Conservation (phyloP, 1,139 yeast genomes). For the Candida freyschussii region DNA sequence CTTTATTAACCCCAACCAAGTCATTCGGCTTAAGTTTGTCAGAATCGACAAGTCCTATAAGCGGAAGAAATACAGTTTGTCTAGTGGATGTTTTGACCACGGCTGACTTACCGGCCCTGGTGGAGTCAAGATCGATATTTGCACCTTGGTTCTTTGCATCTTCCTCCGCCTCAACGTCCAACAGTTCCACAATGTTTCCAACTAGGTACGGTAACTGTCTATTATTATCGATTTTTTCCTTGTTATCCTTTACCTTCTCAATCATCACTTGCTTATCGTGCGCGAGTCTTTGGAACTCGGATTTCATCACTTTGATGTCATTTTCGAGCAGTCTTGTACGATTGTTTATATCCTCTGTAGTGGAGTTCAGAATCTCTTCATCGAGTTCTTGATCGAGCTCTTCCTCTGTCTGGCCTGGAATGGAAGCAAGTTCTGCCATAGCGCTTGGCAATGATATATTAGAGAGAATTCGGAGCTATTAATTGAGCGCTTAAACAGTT, state of each 20-base stretch:
- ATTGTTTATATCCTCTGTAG: slow-evolving; percentile 80
- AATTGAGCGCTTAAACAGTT: too few species aligned
- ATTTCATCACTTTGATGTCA: slow-evolving; percentile 92
- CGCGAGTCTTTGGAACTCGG: slow-evolving; percentile 83
- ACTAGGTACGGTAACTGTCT: slow-evolving; percentile 94
- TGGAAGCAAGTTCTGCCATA: too few species aligned
- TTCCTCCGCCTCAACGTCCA: slow-evolving; percentile 83
- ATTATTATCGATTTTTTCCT: slow-evolving; percentile 92
- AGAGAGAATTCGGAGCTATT: too few species aligned
- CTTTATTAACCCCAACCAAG: slow-evolving; percentile 95
- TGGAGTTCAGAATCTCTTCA: slow-evolving; percentile 70
- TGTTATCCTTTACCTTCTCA: slow-evolving; percentile 92
- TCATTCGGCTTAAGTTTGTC: slow-evolving; percentile 89
- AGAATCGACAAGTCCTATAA: slow-evolving; percentile 93
- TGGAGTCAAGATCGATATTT: slow-evolving; percentile 87
- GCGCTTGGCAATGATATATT: too few species aligned
- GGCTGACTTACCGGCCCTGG: slow-evolving; percentile 94
- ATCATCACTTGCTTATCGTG: slow-evolving; percentile 93
- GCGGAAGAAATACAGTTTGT: slow-evolving; percentile 93
- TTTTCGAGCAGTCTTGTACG: slow-evolving; percentile 87
- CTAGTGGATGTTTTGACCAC: slow-evolving; percentile 96
- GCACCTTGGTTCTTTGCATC: slow-evolving; percentile 78
- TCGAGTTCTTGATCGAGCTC: slow-evolving; percentile 70
- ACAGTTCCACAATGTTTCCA: slow-evolving; percentile 94
- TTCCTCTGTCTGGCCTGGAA: slow-evolving; percentile 38